Evolutionary conservation across 208 protist species (phyloP).

Genomic region (Trypanosoma caninum): DNA sequence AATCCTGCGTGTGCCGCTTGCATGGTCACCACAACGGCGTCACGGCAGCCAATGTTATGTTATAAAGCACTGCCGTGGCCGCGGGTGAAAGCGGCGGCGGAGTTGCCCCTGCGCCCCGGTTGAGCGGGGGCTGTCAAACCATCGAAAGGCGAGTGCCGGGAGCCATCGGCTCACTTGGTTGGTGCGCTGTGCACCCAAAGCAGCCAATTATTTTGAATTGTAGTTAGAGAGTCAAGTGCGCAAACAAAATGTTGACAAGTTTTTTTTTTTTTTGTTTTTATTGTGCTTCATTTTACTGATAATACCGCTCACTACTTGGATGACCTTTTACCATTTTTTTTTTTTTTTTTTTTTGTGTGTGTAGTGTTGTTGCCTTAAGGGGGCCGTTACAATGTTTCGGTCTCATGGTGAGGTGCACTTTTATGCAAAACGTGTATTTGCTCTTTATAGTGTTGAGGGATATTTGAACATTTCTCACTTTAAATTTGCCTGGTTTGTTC

Average conservation of each 20-base stretch:
- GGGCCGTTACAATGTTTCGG: slow-evolving; percentile 36
- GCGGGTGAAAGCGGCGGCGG: no score
- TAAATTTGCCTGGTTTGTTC: slow-evolving; percentile 22
- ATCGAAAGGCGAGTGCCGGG: no score
- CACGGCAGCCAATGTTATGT: no score
- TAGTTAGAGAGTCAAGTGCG: no score
- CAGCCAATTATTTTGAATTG: no score
- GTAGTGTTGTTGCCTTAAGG: neutral
- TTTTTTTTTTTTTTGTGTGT: neutral
- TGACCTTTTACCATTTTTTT: neutral
- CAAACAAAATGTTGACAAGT: neutral
- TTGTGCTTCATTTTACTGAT: slow-evolving; percentile 2
- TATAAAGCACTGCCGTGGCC: no score
- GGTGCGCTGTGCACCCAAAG: no score
- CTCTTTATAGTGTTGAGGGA: slow-evolving; percentile 19
- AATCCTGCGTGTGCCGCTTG: no score
- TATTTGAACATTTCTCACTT: slow-evolving; percentile 4
- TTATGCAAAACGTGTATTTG: slow-evolving; percentile 45
- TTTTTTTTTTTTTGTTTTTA: neutral
- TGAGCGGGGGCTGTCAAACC: no score
- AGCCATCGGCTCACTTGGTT: no score
- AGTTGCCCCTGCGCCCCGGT: no score
- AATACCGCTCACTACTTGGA: neutral
- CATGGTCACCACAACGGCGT: no score
- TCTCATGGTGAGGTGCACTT: slow-evolving; percentile 41